phyloP scores from a whole-genome alignment of 441 rosid species.

The Gossypium davidsonii region DNA sequence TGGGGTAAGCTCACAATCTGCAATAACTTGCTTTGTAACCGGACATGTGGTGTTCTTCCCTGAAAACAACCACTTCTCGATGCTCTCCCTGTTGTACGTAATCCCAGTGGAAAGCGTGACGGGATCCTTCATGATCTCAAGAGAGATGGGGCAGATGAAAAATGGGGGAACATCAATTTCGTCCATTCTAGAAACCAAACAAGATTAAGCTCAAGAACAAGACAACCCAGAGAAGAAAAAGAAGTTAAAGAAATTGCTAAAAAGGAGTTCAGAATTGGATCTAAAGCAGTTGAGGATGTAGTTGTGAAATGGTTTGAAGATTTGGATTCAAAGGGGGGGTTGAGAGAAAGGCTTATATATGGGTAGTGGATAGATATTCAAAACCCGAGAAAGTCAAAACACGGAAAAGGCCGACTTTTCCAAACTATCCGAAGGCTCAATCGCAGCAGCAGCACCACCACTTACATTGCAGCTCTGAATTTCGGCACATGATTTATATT shows the following conservation, averaged over 20 bases:
- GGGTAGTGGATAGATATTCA: background rate
- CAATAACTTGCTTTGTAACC: slow-evolving; percentile 50
- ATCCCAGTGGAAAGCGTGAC: slow-evolving; percentile 65
- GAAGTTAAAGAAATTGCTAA: background rate
- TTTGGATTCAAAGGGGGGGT: background rate
- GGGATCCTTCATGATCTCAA: slow-evolving; percentile 85
- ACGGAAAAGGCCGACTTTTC: slow-evolving; percentile 9
- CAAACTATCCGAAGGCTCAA: background rate
- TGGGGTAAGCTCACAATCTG: slow-evolving; percentile 65
- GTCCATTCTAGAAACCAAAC: slow-evolving; percentile 32
- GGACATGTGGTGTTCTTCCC: slow-evolving; percentile 57
- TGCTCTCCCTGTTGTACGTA: slow-evolving; percentile 76
- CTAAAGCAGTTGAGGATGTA: background rate
- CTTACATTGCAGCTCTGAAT: background rate
- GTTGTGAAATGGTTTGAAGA: background rate
- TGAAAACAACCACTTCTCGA: slow-evolving; percentile 61
- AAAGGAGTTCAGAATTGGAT: background rate
- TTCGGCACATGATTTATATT: background rate
- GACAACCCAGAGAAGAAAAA: slow-evolving; percentile 4
- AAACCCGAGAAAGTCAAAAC: slow-evolving; percentile 15
- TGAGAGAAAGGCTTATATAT: background rate
- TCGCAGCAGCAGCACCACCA: background rate
- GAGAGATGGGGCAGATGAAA: slow-evolving; percentile 78
- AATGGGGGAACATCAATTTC: slow-evolving; percentile 68
- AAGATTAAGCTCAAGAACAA: background rate